These are phyloP conservation scores for Clitopilus hobsonii DNA, from an alignment of 768 basidiomycete genomes.

Conservation along the genomic window DNA sequence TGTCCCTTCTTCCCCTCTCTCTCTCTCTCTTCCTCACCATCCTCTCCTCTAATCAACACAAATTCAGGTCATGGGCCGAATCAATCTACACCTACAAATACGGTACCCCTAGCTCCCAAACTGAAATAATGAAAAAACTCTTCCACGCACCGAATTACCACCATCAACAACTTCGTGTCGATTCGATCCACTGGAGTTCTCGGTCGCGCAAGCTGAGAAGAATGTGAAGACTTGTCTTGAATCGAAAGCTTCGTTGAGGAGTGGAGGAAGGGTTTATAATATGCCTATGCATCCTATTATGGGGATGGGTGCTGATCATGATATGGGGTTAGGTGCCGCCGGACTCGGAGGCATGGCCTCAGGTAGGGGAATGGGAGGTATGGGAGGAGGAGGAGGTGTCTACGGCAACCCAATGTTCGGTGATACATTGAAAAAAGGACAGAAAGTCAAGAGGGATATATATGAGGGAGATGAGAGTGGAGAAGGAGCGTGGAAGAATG, in stretches of 20 bases:
- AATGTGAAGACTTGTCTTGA: background rate
- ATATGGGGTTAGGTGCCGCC: no score
- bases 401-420: no score
- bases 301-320: background rate
- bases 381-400: no score
- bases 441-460: background rate
- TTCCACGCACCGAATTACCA: background rate
- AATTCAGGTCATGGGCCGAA: background rate
- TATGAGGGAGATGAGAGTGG: background rate
- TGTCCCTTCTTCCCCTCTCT: background rate
- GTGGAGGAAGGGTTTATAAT: background rate
- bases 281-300: background rate
- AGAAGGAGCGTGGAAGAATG: conserved; percentile 21
- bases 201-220: background rate
- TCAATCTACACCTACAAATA: background rate
- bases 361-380: background rate
- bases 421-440: background rate
- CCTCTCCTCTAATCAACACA: background rate
- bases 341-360: no score
- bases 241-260: background rate
- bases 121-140: background rate
- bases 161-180: background rate
- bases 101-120: background rate
- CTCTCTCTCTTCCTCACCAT: background rate
- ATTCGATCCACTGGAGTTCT: background rate